These are phyloP conservation scores for Actinidia chinensis DNA, from an alignment of 179 eudicot genomes.

Conservation along the genomic window DNA sequence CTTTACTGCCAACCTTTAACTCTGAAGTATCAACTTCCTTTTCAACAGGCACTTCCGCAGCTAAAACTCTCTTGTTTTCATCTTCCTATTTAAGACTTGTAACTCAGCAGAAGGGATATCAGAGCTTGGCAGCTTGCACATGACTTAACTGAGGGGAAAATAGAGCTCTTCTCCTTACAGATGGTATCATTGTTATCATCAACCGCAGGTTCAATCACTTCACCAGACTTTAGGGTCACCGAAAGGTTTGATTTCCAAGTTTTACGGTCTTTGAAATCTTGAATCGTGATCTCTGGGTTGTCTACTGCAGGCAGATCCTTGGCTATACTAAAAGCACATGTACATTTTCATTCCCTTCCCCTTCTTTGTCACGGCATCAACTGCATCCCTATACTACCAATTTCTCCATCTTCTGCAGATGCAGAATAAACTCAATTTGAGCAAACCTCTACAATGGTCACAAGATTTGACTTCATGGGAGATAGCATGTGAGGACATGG, in stretches of 20 bases:
- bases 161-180: conserved; percentile 12
- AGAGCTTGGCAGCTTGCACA: conserved; percentile 15
- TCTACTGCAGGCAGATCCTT: conserved; percentile 30
- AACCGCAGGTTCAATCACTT: conserved; percentile 21
- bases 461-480: too few species aligned
- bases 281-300: conserved; percentile 22
- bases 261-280: conserved; percentile 28
- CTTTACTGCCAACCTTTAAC: conserved; percentile 17
- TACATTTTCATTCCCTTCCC: too few species aligned
- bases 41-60: conserved; percentile 12
- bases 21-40: conserved; percentile 21
- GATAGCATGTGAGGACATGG: too few species aligned
- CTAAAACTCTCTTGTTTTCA: conserved; percentile 8
- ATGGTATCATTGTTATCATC: conserved; percentile 12
- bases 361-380: too few species aligned
- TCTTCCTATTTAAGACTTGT: conserved; percentile 16
- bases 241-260: conserved; percentile 9
- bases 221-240: conserved; percentile 22
- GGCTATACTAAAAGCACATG: too few species aligned
- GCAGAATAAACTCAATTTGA: too few species aligned
- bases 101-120: conserved; percentile 15
- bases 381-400: too few species aligned
- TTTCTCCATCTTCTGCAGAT: too few species aligned
- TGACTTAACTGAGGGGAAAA: conserved; percentile 10
- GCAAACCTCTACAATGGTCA: too few species aligned